Conservation (phyloP, 2,329 filamentous ascomycete species). For the Penicillium brasilianum region DNA sequence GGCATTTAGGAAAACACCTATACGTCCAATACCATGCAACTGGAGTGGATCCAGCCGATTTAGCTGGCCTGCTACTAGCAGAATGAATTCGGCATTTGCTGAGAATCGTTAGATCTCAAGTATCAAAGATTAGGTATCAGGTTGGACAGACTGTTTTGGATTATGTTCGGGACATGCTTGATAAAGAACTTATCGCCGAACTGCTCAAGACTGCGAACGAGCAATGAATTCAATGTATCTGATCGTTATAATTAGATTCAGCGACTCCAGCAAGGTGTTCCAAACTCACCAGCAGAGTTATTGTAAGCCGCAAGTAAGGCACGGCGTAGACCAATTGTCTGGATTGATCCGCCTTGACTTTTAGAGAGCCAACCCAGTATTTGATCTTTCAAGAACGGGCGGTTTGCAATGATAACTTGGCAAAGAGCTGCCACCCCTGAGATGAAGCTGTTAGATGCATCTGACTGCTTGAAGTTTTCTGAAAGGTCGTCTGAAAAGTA, state of each 20-base stretch:
- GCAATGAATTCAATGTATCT: slow-evolving; percentile 56
- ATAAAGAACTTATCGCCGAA: slow-evolving; percentile 90
- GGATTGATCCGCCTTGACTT: slow-evolving; percentile 68
- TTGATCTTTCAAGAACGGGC: slow-evolving; percentile 57
- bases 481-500: slow-evolving; percentile 40
- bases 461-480: slow-evolving; percentile 16
- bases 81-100: slow-evolving; percentile 80
- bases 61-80: slow-evolving; percentile 78
- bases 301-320: slow-evolving; percentile 66
- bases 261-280: not conserved
- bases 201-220: slow-evolving; percentile 68
- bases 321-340: slow-evolving; percentile 68
- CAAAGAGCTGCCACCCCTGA: slow-evolving; percentile 66
- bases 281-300: slow-evolving; percentile 53
- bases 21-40: slow-evolving; percentile 71
- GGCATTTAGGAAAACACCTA: slow-evolving; percentile 72
- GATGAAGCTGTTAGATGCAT: slow-evolving; percentile 44
- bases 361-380: slow-evolving; percentile 69
- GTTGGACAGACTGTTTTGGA: slow-evolving; percentile 72
- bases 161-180: slow-evolving; percentile 78
- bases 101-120: slow-evolving; percentile 30
- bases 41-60: slow-evolving; percentile 69
- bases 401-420: slow-evolving; percentile 53
- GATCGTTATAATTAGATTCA: slow-evolving; percentile 17
- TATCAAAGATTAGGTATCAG: not conserved